Conservation (phyloP, 1,284 basidiomycete species). For the Cutaneotrichosporon sp. region DNA sequence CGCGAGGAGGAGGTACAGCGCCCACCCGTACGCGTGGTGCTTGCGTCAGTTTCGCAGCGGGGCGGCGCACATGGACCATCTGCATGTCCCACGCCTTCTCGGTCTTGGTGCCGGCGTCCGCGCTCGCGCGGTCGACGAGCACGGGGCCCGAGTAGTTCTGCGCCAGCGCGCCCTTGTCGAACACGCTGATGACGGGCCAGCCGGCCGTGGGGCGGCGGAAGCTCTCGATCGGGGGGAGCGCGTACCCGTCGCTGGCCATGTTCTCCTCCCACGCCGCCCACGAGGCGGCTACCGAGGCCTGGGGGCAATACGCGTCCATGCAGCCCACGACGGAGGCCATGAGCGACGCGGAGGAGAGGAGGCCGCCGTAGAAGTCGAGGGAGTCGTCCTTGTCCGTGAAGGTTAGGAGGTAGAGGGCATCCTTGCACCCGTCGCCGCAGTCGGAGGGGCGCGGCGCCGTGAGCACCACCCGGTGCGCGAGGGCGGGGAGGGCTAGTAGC, state of each 20-base stretch:
- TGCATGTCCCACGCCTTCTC: not conserved
- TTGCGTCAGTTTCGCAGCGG: not conserved
- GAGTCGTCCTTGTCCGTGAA: no score
- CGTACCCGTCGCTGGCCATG: not conserved
- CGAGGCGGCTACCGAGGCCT: not conserved
- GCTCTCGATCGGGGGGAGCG: no score
- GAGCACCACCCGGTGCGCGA: no score
- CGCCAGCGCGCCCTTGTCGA: not conserved
- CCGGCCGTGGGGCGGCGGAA: no score
- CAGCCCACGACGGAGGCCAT: conserved; percentile 24
- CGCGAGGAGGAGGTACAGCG: conserved; percentile 29
- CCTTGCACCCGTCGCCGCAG: no score
- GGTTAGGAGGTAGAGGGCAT: no score
- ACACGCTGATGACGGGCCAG: no score
- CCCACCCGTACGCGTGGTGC: conserved; percentile 31
- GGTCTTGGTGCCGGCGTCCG: conserved; percentile 1
- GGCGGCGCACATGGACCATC: not conserved
- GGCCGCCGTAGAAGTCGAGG: no score
- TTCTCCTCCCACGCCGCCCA: conserved; percentile 3
- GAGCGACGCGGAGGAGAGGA: not conserved
- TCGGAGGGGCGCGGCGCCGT: no score
- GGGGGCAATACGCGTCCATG: conserved; percentile 23
- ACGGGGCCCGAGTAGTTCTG: not conserved
- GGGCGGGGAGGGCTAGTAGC: no score
- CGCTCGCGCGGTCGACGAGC: not conserved